Base-by-base conservation (phyloP, 129 eudicot genomes). In the Flaveria bidentis region DNA sequence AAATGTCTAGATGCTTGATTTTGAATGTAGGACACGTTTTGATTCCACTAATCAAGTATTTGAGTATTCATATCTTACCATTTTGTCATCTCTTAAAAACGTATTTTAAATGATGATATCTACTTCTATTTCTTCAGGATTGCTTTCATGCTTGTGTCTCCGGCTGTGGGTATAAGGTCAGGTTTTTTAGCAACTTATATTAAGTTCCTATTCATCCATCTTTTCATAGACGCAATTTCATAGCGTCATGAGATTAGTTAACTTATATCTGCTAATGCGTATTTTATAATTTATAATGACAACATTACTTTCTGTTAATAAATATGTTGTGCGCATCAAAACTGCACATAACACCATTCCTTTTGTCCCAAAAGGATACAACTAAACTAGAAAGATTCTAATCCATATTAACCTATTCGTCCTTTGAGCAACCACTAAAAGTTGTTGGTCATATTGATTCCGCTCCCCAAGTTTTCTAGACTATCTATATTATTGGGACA, bases 131-230 rank as follows among this genome's bases (percentile, higher is more conserved):
- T 63, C 41, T 82, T 73, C 92, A 95, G 99, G 93, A 95, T 69
- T 95, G 97, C 78, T 91, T 91, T 82, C 96, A 87, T 85, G 99
- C 99, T 78, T 95, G 99, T 26, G 87, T 91, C 79, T 66, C 99
- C 67, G 99, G 99, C 66, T 95, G 97, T 73, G 95, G 99, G 58
- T 95, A 84, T 85, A 95, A 91, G 99, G 99, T 91, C 20, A 20
- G 91, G 77, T 68, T 56, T 11, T 39, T 36, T 67, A 28, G 10
- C 2, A 7, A 44, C 13, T 15, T 33, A 49, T 7, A 20, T 61
- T 18, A 14, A 26, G 49, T 44, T 7, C 6, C 28, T 73, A 57
- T 25, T 55, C 14, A 12, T 73, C 20, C 52, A 72, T 45, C n/a
- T 16, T 74, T 80, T 22, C 69, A 33, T n/a, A 18, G 13, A 18